Conservation (phyloP, 257 asterid species). For the Salvia miltiorrhiza region DNA sequence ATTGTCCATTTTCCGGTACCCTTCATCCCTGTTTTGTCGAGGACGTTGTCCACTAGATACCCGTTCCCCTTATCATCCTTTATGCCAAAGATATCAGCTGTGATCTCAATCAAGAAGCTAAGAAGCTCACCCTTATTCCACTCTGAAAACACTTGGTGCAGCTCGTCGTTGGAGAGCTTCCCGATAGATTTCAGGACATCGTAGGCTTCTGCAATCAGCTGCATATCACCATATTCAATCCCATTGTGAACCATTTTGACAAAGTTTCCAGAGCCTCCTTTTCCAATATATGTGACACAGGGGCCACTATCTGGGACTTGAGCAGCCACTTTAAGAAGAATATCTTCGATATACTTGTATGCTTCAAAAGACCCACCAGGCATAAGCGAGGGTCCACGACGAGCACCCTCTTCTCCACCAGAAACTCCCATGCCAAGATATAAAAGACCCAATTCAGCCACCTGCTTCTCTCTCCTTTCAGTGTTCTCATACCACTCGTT, state of each 20-base stretch:
- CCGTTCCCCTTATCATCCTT: slow-evolving; percentile 69
- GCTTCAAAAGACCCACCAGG: slow-evolving; percentile 74
- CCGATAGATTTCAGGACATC: slow-evolving; percentile 64
- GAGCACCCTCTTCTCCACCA: slow-evolving; percentile 82
- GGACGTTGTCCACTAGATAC: slow-evolving; percentile 63
- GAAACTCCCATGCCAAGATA: slow-evolving; percentile 86
- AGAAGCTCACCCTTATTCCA: slow-evolving; percentile 76
- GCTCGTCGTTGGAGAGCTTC: slow-evolving; percentile 61
- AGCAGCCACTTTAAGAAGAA: slow-evolving; percentile 66
- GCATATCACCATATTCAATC: slow-evolving; percentile 81
- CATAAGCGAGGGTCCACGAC: slow-evolving; percentile 71
- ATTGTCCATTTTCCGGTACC: slow-evolving; percentile 82
- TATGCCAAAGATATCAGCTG: slow-evolving; percentile 65
- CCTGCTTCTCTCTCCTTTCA: slow-evolving; percentile 61
- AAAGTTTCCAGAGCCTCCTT: slow-evolving; percentile 74
- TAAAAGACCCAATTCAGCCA: slow-evolving; percentile 45
- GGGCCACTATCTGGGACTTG: slow-evolving; percentile 76
- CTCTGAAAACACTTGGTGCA: slow-evolving; percentile 57
- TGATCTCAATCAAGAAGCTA: slow-evolving; percentile 67
- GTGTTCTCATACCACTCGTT: slow-evolving; percentile 83
- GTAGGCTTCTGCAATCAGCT: slow-evolving; percentile 71
- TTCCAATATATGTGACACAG: slow-evolving; percentile 64
- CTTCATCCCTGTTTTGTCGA: slow-evolving; percentile 78
- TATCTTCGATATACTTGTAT: slow-evolving; percentile 59
- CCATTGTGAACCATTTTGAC: slow-evolving; percentile 77